Conservation (phyloP, 139 green algal species). For the Ulvella scutata region DNA sequence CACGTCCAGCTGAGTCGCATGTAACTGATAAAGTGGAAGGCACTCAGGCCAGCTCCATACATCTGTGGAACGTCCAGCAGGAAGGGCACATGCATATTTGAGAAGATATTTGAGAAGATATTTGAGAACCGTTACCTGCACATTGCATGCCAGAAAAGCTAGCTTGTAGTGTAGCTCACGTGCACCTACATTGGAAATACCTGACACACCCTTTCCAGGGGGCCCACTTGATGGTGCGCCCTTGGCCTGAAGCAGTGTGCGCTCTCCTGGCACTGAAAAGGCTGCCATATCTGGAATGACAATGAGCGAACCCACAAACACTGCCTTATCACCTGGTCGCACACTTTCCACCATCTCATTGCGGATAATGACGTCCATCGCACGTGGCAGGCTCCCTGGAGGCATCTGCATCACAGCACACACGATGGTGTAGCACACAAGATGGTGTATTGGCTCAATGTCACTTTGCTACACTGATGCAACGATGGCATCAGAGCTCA, state of each 20-base stretch:
- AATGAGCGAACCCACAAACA: constrained; percentile 85
- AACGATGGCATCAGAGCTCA: no score
- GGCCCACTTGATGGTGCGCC: not conserved
- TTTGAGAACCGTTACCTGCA: no score
- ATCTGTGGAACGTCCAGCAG: no score
- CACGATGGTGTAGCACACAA: not conserved
- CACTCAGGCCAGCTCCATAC: no score
- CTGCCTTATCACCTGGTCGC: constrained; percentile 83
- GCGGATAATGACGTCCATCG: constrained; percentile 90
- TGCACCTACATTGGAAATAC: constrained; percentile 54
- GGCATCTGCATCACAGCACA: constrained; percentile 52
- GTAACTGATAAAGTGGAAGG: not conserved
- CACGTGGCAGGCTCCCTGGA: constrained; percentile 80
- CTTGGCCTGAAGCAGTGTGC: constrained; percentile 7
- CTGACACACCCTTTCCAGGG: constrained; percentile 47
- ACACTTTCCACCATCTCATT: constrained; percentile 82
- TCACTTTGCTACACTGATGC: no score
- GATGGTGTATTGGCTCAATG: not conserved
- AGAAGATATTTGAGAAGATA: no score
- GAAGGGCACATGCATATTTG: no score
- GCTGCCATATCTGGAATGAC: constrained; percentile 84
- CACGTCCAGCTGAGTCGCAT: not conserved
- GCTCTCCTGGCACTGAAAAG: constrained; percentile 36
- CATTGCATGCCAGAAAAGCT: constrained; percentile 67
- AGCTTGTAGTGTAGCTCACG: constrained; percentile 88